Evolutionary conservation across 2,329 filamentous ascomycete genomes (phyloP), one percentile per base, ranked within the genome.

Genomic region (Trichophyton rubrum): DNA sequence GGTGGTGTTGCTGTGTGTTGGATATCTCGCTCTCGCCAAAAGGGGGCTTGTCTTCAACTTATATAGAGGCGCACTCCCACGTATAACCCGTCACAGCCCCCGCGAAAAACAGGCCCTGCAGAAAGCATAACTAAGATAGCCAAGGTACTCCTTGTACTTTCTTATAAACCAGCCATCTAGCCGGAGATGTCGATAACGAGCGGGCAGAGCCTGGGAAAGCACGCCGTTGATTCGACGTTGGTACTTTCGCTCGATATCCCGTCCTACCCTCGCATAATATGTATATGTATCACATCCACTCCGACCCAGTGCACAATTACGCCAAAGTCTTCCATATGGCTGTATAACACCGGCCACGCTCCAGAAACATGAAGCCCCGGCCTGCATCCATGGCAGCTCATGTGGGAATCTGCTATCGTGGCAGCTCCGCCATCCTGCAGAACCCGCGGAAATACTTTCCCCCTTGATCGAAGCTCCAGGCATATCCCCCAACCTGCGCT

Each of bases 381-480:
- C 24, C 45, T 51, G 22, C 9, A 27, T 51, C 45, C 45, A 51
- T 51, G 45, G 45, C 45, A 27, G 20, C 45, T 51, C 22, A 24
- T 51, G 45, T 51, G 45, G 45, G 45, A 27, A 51, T 51, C 33
- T 24, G 20, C 24, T 24, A 51, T 51, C 45, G 45, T 51, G 45
- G 45, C 20, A 30, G 45, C 45, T 51, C 45, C 45, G 45, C 45
- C 45, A 27, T 24, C 45, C 1, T 51, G 45, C 45, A 51, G 45
- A 55, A 35, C 20, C 7, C 11, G 51, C 30, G 51, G 51, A 55
- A 55, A 33, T 55, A 55, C 51, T 35, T 55, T 55, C 51, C 51
- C 51, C 51, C 51, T 55, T 55, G 51, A 55, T 55, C 51, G 30
- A 55, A 55, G 15, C 27, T 33, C 30, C n/a, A 35, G 51, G 51